A percentile compares a stretch with the other conserved stretches of the same genome.
These are phyloP conservation scores for Heliosperma pusillum DNA, from an alignment of 148 eudicot genomes.

Conservation along the genomic window DNA sequence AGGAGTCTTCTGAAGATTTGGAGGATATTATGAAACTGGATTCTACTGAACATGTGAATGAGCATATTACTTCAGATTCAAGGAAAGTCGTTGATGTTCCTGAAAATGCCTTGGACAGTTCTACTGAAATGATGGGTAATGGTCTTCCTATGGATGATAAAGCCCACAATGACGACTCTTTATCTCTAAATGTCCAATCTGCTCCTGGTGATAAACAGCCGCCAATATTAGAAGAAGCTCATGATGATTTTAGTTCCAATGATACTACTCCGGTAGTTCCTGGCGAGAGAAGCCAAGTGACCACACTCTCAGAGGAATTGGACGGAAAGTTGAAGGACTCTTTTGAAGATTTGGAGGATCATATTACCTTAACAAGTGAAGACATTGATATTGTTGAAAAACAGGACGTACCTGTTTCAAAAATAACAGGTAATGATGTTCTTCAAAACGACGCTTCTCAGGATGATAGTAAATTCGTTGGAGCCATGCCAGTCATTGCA, in stretches of 20 bases:
- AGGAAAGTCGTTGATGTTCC: constrained; percentile 9
- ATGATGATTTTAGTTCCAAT: not conserved
- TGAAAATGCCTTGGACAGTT: constrained; percentile 6
- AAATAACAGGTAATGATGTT: constrained; percentile 6
- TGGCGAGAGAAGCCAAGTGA: constrained; percentile 17
- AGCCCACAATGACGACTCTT: constrained; percentile 17
- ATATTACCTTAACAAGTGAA: not conserved
- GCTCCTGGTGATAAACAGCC: constrained; percentile 15
- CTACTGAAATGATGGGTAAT: constrained; percentile 15
- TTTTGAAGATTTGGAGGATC: constrained; percentile 9
- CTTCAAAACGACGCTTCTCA: constrained; percentile 16
- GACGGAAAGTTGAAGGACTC: constrained; percentile 18
- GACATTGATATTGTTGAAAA: constrained; percentile 14
- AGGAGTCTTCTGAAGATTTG: constrained; percentile 9
- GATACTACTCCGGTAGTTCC: constrained; percentile 10
- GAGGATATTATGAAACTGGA: not conserved
- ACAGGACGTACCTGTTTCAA: constrained; percentile 15
- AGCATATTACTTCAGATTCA: constrained; percentile 1
- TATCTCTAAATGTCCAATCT: constrained; percentile 16
- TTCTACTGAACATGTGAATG: constrained; percentile 7
- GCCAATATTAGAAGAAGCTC: constrained; percentile 17
- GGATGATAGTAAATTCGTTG: not conserved
- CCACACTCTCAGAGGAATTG: constrained; percentile 13
- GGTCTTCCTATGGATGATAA: constrained; percentile 15
- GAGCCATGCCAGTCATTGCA: not conserved